Base-by-base conservation (phyloP, 2,329 filamentous ascomycete species). In the Hypoxylon rubiginosum region DNA sequence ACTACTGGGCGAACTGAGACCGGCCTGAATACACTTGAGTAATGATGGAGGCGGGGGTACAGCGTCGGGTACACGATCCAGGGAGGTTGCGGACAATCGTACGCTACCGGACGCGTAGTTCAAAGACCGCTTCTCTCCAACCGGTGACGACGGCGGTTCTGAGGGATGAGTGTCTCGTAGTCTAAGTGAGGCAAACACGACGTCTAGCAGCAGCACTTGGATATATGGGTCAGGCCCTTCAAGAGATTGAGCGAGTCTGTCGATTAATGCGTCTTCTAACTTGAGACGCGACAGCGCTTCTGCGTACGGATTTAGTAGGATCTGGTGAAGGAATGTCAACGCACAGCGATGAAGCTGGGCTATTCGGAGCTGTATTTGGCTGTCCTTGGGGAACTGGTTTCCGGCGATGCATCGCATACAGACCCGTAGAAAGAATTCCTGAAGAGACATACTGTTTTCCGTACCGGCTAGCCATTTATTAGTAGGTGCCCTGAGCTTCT, bases 11-110 rank as follows among this genome's bases (percentile, higher is more conserved):
- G 93, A 92, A 58, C 91, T 89, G 53, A 99, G 90, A 0, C 94
- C 96, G 49, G 90, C 88, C 66, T 93, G 90, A 11, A 99, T 84
- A 75, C 93, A 97, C 67, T 92, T 91, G n/a, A 96, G 85, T n/a
- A 99, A 80, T 36, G 90, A 83, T 15, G 88, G 81, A 2, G 92
- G 89, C 19, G 92, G 92, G 3, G 90, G 86, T 28, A 75, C 75
- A 4, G 69, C 19, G 24, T 73, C 65, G 41, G 69, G 46, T 56
- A 73, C 34, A 64, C 73, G 61, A 55, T 77, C 70, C 71, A 72
- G 75, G 8, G 74, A 75, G 3, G 75, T 73, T 19, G 82, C 72
- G 0, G 84, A 83, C 11, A 75, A 73, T 11, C 81, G 77, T 41
- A 80, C 76, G 54, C 76, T 78, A 13, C 80, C 80, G 19, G 78